Evolutionary conservation across 257 asterid species (phyloP), one percentile per base, ranked within the genome.

Genomic region (Lycium barbarum): DNA sequence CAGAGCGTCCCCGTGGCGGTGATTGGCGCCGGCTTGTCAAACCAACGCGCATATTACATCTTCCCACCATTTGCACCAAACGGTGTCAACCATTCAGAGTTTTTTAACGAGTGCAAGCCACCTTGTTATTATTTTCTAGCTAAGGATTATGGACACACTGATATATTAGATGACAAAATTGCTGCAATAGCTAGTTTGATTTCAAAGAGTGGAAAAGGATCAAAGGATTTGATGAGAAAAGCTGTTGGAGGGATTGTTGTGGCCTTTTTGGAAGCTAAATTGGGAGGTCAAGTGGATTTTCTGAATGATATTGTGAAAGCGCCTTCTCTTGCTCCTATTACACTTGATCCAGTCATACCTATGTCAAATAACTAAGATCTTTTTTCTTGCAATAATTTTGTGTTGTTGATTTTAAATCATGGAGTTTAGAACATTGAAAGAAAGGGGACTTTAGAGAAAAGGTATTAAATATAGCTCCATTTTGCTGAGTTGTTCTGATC

Each of bases 191-290:
- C 90, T 0, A 83, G 90, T 9, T 83, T 86, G 82, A 85, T 88
- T 80, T 89, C 95, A 78, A 90, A 87, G 90, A 89, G 91, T 49
- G 94, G 95, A n/a, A 78, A 84, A 68, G 92, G 91, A 14, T 81
- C 87, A 0, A 93, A 87, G 68, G 90, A 86, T 36, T 59, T 88
- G 87, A 89, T 93, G 94, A 93, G 95, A 82, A 90, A 89, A 63
- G 93, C 91, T 5, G 89, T 90, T 7, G 98, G 91, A 55, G 98
- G 97, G 80, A 89, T 93, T 82, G 90, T 92, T 2, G 97, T 93
- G 78, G 92, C 96, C n/a, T 94, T 93, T 83, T 86, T 94, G 43
- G 81, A 93, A 70, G 95, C 93, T 86, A 91, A 92, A 83, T 88
- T 94, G 94, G 89, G 83, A 43, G 90, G 84, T 35, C 86, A 90